Evolutionary conservation across 345 rosid species (phyloP).

Genomic region (Salix arbutifolia): DNA sequence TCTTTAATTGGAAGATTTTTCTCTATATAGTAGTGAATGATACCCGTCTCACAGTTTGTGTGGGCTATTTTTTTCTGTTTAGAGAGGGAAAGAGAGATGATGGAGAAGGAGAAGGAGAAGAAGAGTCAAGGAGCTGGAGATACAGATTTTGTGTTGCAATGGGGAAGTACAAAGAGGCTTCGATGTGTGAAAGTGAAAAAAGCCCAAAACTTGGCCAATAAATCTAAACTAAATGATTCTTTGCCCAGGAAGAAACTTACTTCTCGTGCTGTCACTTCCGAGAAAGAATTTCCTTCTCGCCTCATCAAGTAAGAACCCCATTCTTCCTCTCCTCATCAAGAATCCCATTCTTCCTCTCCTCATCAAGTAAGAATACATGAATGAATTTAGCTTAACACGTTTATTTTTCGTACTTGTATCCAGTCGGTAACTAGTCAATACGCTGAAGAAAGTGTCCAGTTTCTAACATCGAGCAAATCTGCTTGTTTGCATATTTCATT

Average conservation of each 20-base stretch:
- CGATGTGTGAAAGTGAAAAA: conserved; percentile 77
- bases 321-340: background rate
- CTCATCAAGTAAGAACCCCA: conserved; percentile 46
- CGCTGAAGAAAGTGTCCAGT: background rate
- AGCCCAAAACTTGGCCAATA: conserved; percentile 43
- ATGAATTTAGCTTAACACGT: background rate
- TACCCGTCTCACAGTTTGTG: background rate
- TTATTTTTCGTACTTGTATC: background rate
- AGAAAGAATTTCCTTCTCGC: conserved; percentile 53
- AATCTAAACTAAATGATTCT: conserved; percentile 40
- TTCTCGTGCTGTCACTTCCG: conserved; percentile 39
- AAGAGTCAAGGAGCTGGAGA: conserved; percentile 55
- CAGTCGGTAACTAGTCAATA: background rate
- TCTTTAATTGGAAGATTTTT: background rate
- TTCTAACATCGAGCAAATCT: background rate
- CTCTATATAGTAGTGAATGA: background rate
- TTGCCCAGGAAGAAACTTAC: conserved; percentile 53
- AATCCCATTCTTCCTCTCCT: background rate
- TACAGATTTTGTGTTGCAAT: conserved; percentile 78
- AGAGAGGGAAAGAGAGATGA: conserved; percentile 11
- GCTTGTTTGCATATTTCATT: background rate
- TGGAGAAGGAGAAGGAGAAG: conserved; percentile 61
- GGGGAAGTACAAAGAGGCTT: conserved; percentile 88
- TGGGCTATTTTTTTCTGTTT: background rate
- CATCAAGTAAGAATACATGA: background rate